Evolutionary conservation across 1,284 basidiomycete genomes (phyloP).

Genomic region (Pyrrhoderma noxium): DNA sequence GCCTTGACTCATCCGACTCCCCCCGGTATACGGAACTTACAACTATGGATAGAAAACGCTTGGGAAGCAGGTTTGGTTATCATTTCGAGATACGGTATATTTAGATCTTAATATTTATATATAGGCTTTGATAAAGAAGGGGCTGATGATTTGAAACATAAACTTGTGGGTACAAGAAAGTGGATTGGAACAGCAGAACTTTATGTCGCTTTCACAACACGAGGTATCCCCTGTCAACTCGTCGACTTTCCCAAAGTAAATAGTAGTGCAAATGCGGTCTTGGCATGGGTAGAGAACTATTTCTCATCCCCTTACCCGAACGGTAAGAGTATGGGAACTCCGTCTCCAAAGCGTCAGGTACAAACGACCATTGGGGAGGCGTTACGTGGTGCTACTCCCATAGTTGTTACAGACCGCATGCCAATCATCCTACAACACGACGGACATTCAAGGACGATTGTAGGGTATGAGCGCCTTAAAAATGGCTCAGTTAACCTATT

Average conservation of each 20-base stretch:
- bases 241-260: slow-evolving; percentile 44
- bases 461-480: slow-evolving; percentile 69
- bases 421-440: slow-evolving; percentile 75
- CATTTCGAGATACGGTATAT: too few species aligned
- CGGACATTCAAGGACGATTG: slow-evolving; percentile 79
- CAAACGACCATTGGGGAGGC: slow-evolving; percentile 38
- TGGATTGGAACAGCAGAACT: slow-evolving; percentile 77
- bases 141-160: slow-evolving; percentile 46
- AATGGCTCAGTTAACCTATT: slow-evolving; percentile 57
- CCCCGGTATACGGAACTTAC: slow-evolving; percentile 69
- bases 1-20: slow-evolving; percentile 47
- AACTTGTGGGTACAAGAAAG: slow-evolving; percentile 57
- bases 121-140: slow-evolving; percentile 72
- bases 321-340: slow-evolving; percentile 19
- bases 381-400: slow-evolving; percentile 39
- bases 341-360: slow-evolving; percentile 14
- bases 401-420: slow-evolving; percentile 55
- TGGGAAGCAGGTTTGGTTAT: slow-evolving; percentile 54
- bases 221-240: slow-evolving; percentile 68
- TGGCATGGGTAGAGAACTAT: slow-evolving; percentile 62
- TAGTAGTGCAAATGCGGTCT: slow-evolving; percentile 38
- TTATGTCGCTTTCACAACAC: slow-evolving; percentile 59
- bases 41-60: slow-evolving; percentile 71
- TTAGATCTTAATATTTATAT: neutral
- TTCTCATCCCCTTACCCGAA: slow-evolving; percentile 35